Evolutionary conservation across 768 basidiomycete genomes (phyloP).

Genomic region (Leucosporidium creatinivorum): DNA sequence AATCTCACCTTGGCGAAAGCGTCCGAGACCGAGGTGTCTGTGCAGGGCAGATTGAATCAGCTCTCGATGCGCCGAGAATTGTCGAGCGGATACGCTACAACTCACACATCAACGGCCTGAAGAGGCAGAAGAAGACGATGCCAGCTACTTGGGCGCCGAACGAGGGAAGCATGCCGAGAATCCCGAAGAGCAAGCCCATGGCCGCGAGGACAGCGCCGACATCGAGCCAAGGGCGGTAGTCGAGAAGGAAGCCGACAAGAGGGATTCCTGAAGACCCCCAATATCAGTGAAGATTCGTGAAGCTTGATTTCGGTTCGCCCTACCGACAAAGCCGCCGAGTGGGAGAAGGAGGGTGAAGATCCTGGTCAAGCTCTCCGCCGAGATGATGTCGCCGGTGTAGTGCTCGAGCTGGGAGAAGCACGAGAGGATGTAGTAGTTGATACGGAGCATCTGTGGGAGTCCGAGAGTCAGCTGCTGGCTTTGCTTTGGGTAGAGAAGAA

Average conservation of each 20-base stretch:
- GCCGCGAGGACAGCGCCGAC: constrained; percentile 37
- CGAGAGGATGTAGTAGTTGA: constrained; percentile 44
- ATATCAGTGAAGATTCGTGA: no score
- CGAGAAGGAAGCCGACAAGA: constrained; percentile 39
- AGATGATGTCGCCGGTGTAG: constrained; percentile 37
- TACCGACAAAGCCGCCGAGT: constrained; percentile 42
- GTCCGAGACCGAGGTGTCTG: constrained; percentile 39
- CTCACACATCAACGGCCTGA: constrained; percentile 33
- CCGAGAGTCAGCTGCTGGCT: neutral
- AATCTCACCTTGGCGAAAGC: constrained; percentile 25
- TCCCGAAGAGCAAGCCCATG: constrained; percentile 39
- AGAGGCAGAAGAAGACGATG: constrained; percentile 40
- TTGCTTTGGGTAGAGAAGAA: no score
- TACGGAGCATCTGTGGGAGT: constrained; percentile 40
- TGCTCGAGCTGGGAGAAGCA: constrained; percentile 40
- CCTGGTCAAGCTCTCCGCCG: constrained; percentile 40
- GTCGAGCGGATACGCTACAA: neutral
- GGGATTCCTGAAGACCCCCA: constrained; percentile 18
- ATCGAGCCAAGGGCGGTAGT: constrained; percentile 33
- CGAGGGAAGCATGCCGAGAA: constrained; percentile 37
- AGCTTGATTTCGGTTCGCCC: neutral
- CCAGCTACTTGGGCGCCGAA: constrained; percentile 38
- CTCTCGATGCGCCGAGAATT: constrained; percentile 19
- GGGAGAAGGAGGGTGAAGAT: constrained; percentile 44
- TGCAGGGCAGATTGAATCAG: neutral